Percentiles rank a stretch among this genome's conserved stretches.
These are phyloP conservation scores for Aristolochia contorta DNA, from an alignment of 164 flowering plant species.

Conservation along the genomic window DNA sequence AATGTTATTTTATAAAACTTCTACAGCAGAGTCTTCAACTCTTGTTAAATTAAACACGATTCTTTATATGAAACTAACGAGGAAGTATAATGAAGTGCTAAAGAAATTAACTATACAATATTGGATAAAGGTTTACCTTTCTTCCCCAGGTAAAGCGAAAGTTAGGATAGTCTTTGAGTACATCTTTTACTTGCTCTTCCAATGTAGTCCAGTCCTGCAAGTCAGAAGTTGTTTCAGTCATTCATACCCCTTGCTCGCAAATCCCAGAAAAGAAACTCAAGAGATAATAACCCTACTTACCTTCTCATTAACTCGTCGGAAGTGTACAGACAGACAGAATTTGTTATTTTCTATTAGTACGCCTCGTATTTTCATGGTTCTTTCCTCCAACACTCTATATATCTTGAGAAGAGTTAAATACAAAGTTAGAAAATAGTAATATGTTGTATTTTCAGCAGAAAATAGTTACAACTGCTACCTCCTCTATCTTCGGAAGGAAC, in stretches of 20 bases:
- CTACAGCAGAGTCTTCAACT: too few relatives aligned
- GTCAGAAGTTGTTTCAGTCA: background rate
- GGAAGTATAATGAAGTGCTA: background rate
- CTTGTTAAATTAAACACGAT: too few relatives aligned
- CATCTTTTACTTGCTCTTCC: conserved; percentile 7
- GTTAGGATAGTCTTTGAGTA: conserved; percentile 7
- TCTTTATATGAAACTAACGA: too few relatives aligned
- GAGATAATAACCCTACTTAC: background rate
- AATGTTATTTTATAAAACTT: too few relatives aligned
- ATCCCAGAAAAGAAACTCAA: background rate
- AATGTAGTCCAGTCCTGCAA: conserved; percentile 10
- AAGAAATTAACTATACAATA: too few relatives aligned
- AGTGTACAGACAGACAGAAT: conserved; percentile 15
- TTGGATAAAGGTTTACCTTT: conserved; percentile 7
- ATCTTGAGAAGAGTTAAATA: background rate
- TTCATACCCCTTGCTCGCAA: too few relatives aligned
- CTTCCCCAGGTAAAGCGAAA: conserved; percentile 10
- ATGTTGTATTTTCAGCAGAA: background rate
- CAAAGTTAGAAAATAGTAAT: background rate
- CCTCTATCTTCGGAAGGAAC: conserved; percentile 72
- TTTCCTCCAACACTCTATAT: conserved; percentile 7
- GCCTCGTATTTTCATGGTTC: conserved; percentile 8
- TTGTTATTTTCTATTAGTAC: conserved; percentile 11
- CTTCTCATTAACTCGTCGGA: conserved; percentile 10
- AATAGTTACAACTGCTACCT: conserved; percentile 27